Evolutionary conservation across 2,329 filamentous ascomycete genomes (phyloP).

Genomic region (Bimuria novae-zelandiae): DNA sequence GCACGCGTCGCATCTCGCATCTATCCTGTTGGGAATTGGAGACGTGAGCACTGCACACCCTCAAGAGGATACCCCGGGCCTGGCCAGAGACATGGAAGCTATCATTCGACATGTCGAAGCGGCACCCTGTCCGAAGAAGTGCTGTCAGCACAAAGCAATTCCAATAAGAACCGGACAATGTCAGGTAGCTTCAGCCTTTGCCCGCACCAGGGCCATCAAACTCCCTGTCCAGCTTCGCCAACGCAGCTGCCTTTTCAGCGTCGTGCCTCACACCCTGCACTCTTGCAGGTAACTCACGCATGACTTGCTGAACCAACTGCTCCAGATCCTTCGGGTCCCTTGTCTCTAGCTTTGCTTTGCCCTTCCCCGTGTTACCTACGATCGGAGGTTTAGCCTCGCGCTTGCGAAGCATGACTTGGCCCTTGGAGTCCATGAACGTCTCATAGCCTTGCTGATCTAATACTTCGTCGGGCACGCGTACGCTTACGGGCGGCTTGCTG

Average conservation of each 20-base stretch:
- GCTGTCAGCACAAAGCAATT: neutral
- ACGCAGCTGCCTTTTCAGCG: constrained; percentile 50
- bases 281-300: constrained; percentile 50
- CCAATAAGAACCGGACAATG: neutral
- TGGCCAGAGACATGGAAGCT: neutral
- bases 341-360: constrained; percentile 35
- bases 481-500: constrained; percentile 28
- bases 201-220: constrained; percentile 32
- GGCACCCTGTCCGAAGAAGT: neutral
- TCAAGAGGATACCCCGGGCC: no score
- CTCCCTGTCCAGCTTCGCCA: constrained; percentile 52
- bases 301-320: constrained; percentile 52
- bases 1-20: no score
- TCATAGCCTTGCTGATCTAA: constrained; percentile 56
- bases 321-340: constrained; percentile 51
- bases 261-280: constrained; percentile 45
- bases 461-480: constrained; percentile 53
- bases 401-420: constrained; percentile 53
- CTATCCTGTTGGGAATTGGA: neutral
- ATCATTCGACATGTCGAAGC: neutral
- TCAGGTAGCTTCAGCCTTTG: constrained; percentile 5
- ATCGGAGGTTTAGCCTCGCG: constrained; percentile 37
- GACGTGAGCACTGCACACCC: no score
- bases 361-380: constrained; percentile 27
- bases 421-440: constrained; percentile 55